Percentiles rank a stretch among this genome's conserved stretches.
These are phyloP conservation scores for Neurospora crassa DNA, from an alignment of 2,329 filamentous ascomycete genomes.

Conservation along the genomic window DNA sequence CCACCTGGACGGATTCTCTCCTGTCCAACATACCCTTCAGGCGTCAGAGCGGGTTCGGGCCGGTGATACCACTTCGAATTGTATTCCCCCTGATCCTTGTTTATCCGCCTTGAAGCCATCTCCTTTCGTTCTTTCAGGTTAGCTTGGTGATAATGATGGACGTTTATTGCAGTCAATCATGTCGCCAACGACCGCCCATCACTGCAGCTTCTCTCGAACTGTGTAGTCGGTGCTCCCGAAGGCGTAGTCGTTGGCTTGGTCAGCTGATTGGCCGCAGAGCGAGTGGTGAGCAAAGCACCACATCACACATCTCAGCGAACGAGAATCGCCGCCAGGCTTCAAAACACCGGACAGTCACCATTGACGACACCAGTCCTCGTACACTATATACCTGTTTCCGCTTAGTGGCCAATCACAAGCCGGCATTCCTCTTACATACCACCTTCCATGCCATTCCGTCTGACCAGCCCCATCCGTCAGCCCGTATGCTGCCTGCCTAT, in stretches of 20 bases:
- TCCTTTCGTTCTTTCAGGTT: not conserved
- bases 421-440: not conserved
- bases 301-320: not conserved
- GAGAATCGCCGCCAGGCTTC: not conserved
- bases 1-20: not conserved
- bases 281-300: not conserved
- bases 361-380: not conserved
- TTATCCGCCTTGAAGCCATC: not conserved
- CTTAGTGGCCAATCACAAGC: not conserved
- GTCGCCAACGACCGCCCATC: not conserved
- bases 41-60: not conserved
- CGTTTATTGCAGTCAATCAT: not conserved
- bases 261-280: not conserved
- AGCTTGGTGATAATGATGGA: not conserved
- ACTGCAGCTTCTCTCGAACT: not conserved
- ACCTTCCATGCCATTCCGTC: not conserved
- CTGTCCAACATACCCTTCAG: not conserved
- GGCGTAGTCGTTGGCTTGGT: not conserved
- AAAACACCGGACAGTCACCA: not conserved
- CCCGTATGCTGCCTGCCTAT: not conserved
- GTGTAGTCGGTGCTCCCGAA: not conserved
- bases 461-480: not conserved
- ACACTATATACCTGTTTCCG: not conserved
- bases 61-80: not conserved
- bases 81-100: not conserved